Conservation (phyloP, 805 yeast species). For the Metschnikowia reukaufii region DNA sequence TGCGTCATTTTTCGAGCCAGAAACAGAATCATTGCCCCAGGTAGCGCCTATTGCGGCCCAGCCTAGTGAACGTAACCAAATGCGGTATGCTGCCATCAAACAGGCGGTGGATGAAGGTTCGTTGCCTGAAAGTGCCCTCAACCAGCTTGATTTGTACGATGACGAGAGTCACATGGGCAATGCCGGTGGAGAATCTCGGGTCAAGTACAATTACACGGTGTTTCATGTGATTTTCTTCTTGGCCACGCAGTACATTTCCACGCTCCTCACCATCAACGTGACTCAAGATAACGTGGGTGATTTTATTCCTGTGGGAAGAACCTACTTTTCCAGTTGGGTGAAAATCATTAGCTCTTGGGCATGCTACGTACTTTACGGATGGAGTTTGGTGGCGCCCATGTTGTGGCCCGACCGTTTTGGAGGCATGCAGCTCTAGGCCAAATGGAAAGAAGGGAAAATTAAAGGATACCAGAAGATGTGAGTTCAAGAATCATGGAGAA, state of each 20-base stretch:
- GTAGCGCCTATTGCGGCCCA: slow-evolving; percentile 41
- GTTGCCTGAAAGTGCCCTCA: slow-evolving; percentile 86
- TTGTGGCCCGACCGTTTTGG: slow-evolving; percentile 83
- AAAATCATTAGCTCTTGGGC: slow-evolving; percentile 91
- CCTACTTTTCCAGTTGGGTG: slow-evolving; percentile 93
- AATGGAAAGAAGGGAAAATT: no score
- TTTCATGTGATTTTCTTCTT: slow-evolving; percentile 90
- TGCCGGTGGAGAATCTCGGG: slow-evolving; percentile 60
- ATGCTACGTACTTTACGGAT: slow-evolving; percentile 79
- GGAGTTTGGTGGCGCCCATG: slow-evolving; percentile 92
- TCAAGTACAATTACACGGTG: slow-evolving; percentile 80
- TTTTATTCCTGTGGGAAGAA: slow-evolving; percentile 94
- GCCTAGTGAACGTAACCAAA: slow-evolving; percentile 54
- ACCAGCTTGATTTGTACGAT: slow-evolving; percentile 63
- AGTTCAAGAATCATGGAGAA: no score
- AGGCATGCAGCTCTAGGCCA: slow-evolving; percentile 11
- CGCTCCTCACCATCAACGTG: slow-evolving; percentile 88
- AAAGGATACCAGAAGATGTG: no score
- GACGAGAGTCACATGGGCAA: slow-evolving; percentile 35
- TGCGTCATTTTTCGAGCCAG: slow-evolving; percentile 40
- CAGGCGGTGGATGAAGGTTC: slow-evolving; percentile 98
- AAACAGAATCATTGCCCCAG: slow-evolving; percentile 6
- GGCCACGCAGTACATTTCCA: slow-evolving; percentile 97
- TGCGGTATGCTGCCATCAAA: slow-evolving; percentile 83
- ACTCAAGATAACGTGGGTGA: slow-evolving; percentile 80